Evolutionary conservation across 2,329 filamentous ascomycete genomes (phyloP).

Genomic region (Chaetomiaceae sp.): DNA sequence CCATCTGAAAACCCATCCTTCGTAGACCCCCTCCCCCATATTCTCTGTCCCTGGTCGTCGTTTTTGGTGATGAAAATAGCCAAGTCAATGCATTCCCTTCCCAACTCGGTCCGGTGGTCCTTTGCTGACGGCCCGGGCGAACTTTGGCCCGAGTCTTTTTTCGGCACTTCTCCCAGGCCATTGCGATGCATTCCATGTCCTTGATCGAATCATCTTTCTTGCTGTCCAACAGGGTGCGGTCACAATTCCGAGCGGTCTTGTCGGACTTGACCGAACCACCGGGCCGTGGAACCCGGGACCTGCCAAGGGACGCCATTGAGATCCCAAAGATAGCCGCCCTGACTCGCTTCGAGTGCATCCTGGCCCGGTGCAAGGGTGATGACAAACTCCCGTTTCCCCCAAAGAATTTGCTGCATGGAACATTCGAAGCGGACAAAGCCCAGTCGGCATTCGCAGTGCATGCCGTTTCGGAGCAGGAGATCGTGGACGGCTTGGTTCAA

Average conservation of each 20-base stretch:
- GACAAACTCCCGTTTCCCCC: background rate
- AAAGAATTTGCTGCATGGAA: background rate
- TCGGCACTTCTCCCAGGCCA: background rate
- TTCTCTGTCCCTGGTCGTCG: background rate
- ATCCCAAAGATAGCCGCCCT: slow-evolving; percentile 1
- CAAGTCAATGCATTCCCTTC: background rate
- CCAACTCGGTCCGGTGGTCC: background rate
- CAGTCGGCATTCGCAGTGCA: slow-evolving; percentile 7
- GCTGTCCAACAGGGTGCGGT: too few species aligned
- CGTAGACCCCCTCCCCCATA: too few species aligned
- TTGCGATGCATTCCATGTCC: background rate
- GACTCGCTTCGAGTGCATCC: background rate
- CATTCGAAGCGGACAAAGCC: background rate
- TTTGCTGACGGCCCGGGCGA: background rate
- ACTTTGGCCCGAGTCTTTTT: background rate
- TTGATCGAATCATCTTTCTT: too few species aligned
- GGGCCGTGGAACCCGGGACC: background rate
- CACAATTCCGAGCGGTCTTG: too few species aligned
- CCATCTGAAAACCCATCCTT: too few species aligned
- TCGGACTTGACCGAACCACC: background rate
- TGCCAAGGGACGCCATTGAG: background rate
- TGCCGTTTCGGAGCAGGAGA: background rate
- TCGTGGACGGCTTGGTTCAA: background rate
- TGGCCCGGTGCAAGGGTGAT: background rate
- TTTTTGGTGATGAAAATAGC: slow-evolving; percentile 5